These are phyloP conservation scores for Penicillium soppii DNA, from an alignment of 495 filamentous ascomycete genomes.

Conservation along the genomic window DNA sequence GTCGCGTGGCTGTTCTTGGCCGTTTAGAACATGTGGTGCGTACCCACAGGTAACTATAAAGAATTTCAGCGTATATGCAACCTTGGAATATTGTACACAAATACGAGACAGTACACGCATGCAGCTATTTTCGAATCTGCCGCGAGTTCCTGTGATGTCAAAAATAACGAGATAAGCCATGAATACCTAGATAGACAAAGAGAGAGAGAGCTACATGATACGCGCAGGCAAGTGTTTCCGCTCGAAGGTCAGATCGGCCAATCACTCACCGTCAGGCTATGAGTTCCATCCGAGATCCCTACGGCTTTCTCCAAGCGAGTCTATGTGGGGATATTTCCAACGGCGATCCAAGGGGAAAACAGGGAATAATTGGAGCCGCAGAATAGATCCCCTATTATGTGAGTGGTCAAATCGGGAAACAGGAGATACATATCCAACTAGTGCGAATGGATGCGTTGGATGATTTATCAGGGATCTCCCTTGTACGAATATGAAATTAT, in stretches of 20 bases:
- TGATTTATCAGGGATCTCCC: background rate
- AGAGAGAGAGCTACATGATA: background rate
- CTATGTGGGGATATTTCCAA: constrained; percentile 2
- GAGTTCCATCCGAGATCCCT: background rate
- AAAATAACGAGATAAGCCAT: no score
- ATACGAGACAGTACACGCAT: background rate
- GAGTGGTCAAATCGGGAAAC: background rate
- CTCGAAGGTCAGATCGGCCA: background rate
- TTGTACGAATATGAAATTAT: background rate
- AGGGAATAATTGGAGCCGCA: background rate
- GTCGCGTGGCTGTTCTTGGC: background rate
- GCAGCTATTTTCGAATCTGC: background rate
- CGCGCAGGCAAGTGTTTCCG: background rate
- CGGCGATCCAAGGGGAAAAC: background rate
- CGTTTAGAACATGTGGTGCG: background rate
- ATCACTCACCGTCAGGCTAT: no score
- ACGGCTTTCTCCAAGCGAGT: background rate
- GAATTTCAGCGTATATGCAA: background rate
- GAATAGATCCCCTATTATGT: background rate
- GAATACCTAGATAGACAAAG: background rate
- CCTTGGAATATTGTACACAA: background rate
- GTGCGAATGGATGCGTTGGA: background rate
- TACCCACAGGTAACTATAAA: background rate
- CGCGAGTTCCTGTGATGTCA: no score
- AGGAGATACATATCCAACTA: no score